Percentiles rank a stretch among this genome's conserved stretches.
Evolutionary conservation across 306 rosid genomes (phyloP).

Genomic region (Glycine soja): DNA sequence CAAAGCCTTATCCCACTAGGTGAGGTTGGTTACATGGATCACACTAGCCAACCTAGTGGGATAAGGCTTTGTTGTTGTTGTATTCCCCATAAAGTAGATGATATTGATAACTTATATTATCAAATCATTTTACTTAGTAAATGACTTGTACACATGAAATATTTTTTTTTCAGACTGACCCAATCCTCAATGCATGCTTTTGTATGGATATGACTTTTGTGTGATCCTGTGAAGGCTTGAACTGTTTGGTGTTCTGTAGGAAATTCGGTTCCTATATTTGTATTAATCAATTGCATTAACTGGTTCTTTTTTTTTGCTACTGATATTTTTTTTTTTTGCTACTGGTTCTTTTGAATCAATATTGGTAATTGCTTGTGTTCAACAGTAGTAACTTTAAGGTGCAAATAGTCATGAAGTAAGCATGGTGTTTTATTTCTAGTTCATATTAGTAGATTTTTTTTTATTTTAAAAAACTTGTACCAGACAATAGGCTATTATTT

Average conservation of each 20-base stretch:
- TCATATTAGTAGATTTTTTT: not conserved
- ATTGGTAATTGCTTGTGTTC: conserved; percentile 14
- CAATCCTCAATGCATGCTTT: not conserved
- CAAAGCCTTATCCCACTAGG: too few relatives aligned
- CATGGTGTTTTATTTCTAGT: conserved; percentile 25
- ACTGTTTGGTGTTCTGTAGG: not conserved
- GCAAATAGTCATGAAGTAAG: not conserved
- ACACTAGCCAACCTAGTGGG: too few relatives aligned
- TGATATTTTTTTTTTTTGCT: too few relatives aligned
- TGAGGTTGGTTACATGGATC: too few relatives aligned
- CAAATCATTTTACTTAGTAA: too few relatives aligned
- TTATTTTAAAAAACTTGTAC: not conserved
- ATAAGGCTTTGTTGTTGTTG: too few relatives aligned
- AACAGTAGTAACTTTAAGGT: conserved; percentile 4
- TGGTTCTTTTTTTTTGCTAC: not conserved
- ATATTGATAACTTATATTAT: too few relatives aligned
- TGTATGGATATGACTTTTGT: not conserved
- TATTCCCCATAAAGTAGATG: too few relatives aligned
- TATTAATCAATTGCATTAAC: not conserved
- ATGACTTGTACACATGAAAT: too few relatives aligned
- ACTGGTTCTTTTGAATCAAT: not conserved
- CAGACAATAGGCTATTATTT: conserved; percentile 24
- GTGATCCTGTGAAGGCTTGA: not conserved
- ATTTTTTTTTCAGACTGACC: not conserved
- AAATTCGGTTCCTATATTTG: not conserved